Evolutionary conservation across 2,329 filamentous ascomycete species (phyloP).

Genomic region (Lizonia empirigonia): DNA sequence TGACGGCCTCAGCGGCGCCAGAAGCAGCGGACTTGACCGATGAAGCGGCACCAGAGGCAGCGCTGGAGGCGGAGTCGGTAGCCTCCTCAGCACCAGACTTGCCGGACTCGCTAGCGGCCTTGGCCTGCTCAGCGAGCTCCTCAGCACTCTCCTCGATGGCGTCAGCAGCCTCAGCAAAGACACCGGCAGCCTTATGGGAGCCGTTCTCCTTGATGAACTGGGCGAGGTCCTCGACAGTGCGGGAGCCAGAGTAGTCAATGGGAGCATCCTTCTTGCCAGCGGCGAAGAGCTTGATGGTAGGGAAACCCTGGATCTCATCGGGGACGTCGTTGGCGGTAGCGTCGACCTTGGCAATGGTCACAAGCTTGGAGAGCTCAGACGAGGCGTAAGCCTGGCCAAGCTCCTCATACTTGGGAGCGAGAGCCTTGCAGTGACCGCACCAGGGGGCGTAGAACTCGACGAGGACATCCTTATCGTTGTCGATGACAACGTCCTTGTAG

Average conservation of each 20-base stretch:
- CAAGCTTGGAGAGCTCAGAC: slow-evolving; percentile 61
- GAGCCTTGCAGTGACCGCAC: slow-evolving; percentile 73
- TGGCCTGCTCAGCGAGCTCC: slow-evolving; percentile 49
- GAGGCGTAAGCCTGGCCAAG: slow-evolving; percentile 63
- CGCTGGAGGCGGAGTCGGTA: slow-evolving; percentile 58
- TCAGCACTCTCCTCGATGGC: slow-evolving; percentile 54
- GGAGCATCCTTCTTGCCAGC: slow-evolving; percentile 86
- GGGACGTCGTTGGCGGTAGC: slow-evolving; percentile 96
- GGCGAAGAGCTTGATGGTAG: slow-evolving; percentile 97
- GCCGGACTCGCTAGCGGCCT: slow-evolving; percentile 43
- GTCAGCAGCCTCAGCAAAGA: slow-evolving; percentile 61
- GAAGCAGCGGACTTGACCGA: slow-evolving; percentile 49
- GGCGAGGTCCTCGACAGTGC: slow-evolving; percentile 88
- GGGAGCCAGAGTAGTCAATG: slow-evolving; percentile 83
- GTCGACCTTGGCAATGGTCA: slow-evolving; percentile 85
- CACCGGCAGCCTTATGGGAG: slow-evolving; percentile 78
- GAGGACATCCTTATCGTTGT: slow-evolving; percentile 95
- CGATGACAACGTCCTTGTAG: slow-evolving; percentile 89
- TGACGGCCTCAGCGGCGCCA: slow-evolving; percentile 45
- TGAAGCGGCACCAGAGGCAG: slow-evolving; percentile 28
- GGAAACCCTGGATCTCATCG: slow-evolving; percentile 96
- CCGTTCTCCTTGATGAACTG: slow-evolving; percentile 95
- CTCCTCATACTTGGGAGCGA: slow-evolving; percentile 71
- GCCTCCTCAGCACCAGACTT: slow-evolving; percentile 46
- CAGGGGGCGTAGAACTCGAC: slow-evolving; percentile 97